Percentiles rank a stretch among this genome's conserved stretches.
These are phyloP conservation scores for Oidium heveae DNA, from an alignment of 2,329 filamentous ascomycete species.

Conservation along the genomic window DNA sequence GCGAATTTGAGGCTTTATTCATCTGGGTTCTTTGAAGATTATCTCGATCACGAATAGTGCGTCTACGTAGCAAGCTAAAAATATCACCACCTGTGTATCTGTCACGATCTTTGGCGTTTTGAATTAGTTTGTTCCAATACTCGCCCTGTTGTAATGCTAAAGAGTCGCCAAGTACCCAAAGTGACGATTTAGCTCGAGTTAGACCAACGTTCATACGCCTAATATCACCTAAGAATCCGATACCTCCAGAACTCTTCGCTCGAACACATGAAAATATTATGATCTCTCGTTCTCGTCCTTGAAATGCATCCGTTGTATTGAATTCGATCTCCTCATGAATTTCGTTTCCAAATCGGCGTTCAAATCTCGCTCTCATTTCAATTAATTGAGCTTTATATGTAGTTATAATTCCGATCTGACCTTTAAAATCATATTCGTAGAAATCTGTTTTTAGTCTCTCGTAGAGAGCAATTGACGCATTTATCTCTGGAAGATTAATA, in stretches of 20 bases:
- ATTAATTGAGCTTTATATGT: conserved; percentile 86
- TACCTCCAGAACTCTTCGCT: conserved; percentile 74
- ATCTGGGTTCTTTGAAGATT: conserved; percentile 2
- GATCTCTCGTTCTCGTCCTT: conserved; percentile 87
- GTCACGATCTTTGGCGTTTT: conserved; percentile 50
- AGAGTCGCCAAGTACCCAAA: conserved; percentile 92
- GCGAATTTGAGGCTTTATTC: background rate
- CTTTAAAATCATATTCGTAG: conserved; percentile 37
- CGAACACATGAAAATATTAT: conserved; percentile 98
- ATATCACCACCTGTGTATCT: conserved; percentile 51
- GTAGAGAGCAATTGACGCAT: conserved; percentile 67
- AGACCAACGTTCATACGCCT: conserved; percentile 98
- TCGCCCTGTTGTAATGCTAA: conserved; percentile 63
- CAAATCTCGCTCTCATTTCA: conserved; percentile 55
- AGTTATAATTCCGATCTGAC: conserved; percentile 90
- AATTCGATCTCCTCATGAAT: conserved; percentile 74
- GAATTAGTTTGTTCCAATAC: conserved; percentile 72
- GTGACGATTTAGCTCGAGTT: conserved; percentile 82
- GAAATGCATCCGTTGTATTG: conserved; percentile 96
- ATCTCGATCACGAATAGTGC: conserved; percentile 12
- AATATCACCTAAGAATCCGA: conserved; percentile 96
- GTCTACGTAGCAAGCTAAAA: conserved; percentile 24
- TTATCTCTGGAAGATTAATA: conserved; percentile 68
- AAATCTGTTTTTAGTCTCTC: conserved; percentile 55
- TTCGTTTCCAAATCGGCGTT: conserved; percentile 40